Base-by-base conservation (phyloP, 257 asterid genomes). In the Pogostemon cablin region DNA sequence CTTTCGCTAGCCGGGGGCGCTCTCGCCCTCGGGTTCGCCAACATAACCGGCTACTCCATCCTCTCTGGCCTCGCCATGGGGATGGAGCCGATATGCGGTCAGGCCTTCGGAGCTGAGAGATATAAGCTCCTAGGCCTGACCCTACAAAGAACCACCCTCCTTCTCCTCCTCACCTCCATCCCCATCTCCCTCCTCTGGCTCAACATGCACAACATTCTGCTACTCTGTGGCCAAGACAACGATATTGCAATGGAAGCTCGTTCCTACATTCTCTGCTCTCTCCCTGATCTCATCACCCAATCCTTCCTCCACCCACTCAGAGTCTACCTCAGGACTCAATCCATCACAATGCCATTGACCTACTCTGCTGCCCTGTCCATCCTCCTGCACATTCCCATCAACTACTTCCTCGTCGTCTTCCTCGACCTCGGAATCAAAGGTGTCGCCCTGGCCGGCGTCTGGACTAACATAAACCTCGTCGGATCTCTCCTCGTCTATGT, bases 71-170 rank as follows among this genome's bases (percentile, higher is more conserved):
- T 86, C 3, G 76, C 88, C 49, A 81, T 75, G 73, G 92, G 92
- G 1, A 86, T 86, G 90, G 92, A 86, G 68, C 88, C 90, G 15
- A 84, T 86, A 1, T 86, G 92, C 75, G 90, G 84, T 37, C 92
- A 86, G 39, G 88, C 92, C 15, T 86, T 69, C 44, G 92, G 92
- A 2, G 92, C 90, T 11, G 72, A 82, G 8, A 68, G 79, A 6
- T 86, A 58, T 74, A 80, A 81, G n/a, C 68, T 84, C 54, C 73
- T 86, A 2, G 86, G 90, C 57, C 77, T 82, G 25, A 70, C 84
- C 15, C 44, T 86, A 0, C 91, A 84, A 37, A 72, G 83, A 54
- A 78, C 89, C 9, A 59, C 77, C 25, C 78, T 86, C 48, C 55
- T 86, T 7, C 75, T 86, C 50, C 77, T 84, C 38, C 37, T 84